Evolutionary conservation across 768 basidiomycete species (phyloP).

Genomic region (Leccinum longicurvipes): DNA sequence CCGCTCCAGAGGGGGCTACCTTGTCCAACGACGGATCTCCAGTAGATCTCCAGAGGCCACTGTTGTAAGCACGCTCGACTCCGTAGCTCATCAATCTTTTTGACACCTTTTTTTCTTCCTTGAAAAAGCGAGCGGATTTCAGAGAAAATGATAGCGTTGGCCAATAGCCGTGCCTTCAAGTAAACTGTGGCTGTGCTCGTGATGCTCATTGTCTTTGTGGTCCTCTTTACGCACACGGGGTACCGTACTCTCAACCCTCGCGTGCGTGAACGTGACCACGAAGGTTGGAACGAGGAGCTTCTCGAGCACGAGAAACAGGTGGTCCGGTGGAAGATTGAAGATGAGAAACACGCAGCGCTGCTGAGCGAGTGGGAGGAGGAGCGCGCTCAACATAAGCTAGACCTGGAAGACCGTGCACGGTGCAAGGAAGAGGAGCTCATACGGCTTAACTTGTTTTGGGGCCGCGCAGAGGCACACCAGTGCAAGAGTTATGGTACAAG

Average conservation of each 20-base stretch:
- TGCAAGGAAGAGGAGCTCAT: conserved; percentile 19
- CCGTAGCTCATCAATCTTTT: not conserved
- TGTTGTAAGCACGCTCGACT: conserved; percentile 3
- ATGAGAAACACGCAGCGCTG: conserved; percentile 5
- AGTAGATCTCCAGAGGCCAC: not conserved
- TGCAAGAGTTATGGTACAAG: conserved; percentile 29
- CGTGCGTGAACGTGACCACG: conserved; percentile 19
- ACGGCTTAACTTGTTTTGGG: conserved; percentile 24
- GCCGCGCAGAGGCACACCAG: conserved; percentile 10
- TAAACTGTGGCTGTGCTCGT: not conserved
- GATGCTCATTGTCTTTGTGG: not conserved
- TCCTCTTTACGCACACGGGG: conserved; percentile 9
- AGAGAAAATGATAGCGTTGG: not conserved
- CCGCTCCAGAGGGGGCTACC: no score
- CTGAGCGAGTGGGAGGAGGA: conserved; percentile 21
- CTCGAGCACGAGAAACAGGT: conserved; percentile 16
- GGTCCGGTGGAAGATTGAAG: conserved; percentile 15
- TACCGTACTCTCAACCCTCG: conserved; percentile 15
- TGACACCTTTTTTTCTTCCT: not conserved
- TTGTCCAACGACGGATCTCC: not conserved
- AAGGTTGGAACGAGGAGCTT: conserved; percentile 18
- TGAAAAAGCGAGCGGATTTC: not conserved
- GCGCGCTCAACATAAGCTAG: conserved; percentile 12
- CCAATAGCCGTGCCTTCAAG: not conserved
- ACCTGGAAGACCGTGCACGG: conserved; percentile 16